phyloP scores from a whole-genome alignment of 441 rosid genomes.

The Aquilaria agallochum region DNA sequence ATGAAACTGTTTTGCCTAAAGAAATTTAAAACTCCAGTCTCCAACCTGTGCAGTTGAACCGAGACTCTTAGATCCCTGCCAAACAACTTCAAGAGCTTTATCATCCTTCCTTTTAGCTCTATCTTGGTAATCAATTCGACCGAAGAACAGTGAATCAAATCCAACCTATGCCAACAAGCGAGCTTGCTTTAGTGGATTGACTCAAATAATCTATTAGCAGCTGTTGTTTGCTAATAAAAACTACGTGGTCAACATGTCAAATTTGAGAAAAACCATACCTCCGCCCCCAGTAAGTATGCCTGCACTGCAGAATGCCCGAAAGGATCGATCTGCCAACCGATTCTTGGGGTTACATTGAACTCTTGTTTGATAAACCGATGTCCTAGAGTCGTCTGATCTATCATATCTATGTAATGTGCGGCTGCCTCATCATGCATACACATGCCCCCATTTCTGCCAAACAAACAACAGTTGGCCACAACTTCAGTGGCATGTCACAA shows the following conservation, averaged over 20 bases:
- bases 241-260: too few relatives aligned
- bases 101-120: conserved; percentile 41
- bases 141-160: conserved; percentile 48
- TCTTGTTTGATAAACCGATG: conserved; percentile 42
- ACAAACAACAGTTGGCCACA: conserved; percentile 9
- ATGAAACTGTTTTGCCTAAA: background rate
- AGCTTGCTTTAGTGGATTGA: conserved; percentile 9
- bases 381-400: conserved; percentile 58
- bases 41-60: conserved; percentile 56
- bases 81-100: conserved; percentile 47
- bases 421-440: conserved; percentile 57
- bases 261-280: conserved; percentile 23
- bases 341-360: conserved; percentile 46
- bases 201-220: conserved; percentile 1
- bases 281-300: conserved; percentile 52
- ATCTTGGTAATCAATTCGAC: conserved; percentile 53
- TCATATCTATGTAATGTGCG: conserved; percentile 51
- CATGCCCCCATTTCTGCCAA: conserved; percentile 53
- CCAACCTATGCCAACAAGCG: conserved; percentile 34
- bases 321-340: conserved; percentile 65
- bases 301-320: conserved; percentile 62
- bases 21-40: background rate
- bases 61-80: conserved; percentile 50
- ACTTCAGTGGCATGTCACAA: conserved; percentile 7
- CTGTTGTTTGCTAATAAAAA: conserved; percentile 4